Base-by-base conservation (phyloP, 1,139 yeast species). In the Eremothecium coryli region DNA sequence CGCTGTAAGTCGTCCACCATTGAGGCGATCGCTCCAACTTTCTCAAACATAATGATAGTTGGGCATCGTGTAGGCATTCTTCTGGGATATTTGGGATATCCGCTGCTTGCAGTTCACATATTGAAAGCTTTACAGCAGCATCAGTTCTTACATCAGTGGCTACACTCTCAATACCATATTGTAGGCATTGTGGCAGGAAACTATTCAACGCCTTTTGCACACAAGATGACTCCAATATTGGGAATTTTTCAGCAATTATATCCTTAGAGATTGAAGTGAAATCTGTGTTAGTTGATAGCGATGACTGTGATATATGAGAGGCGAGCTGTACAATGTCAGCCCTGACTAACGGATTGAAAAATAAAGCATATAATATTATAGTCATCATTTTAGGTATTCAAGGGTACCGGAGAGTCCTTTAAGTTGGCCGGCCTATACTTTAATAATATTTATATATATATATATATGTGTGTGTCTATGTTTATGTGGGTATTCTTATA, bases 1-100 rank as follows among this genome's bases (percentile, higher is more conserved):
- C 80, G 42, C 73, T 72, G 43, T 68, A 74, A 0, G 74, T 69
- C 0, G 79, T 73, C 81, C 81, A 74, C 59, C 68, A 68, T 46
- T 72, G 76, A 1, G 75, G 65, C 2, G 65, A 57, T 18, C 45
- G 48, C 41, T 71, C 71, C 31, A 73, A 43, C 1, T 60, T 52
- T 2, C 43, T 31, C 25, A 73, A 57, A 43, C 81, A 74, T 3
- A 41, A 45, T 31, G 44, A 43, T 30, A 43, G 38, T n/a, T 40
- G 31, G 5, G 12, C 12, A 2, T 18, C 36, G 14, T 39, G 48
- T 1, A 53, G 25, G 32, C 56, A 50, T 13, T 31, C 32, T 6
- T 24, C 18, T 3, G 58, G 50, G 16, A 46, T 34, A 11, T 42
- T 29, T 4, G 37, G 36, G 9, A 50, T 37, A 1, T 55, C 52